Base-by-base conservation (phyloP, 352 stramenopile species). In the Phytophthora meadii region DNA sequence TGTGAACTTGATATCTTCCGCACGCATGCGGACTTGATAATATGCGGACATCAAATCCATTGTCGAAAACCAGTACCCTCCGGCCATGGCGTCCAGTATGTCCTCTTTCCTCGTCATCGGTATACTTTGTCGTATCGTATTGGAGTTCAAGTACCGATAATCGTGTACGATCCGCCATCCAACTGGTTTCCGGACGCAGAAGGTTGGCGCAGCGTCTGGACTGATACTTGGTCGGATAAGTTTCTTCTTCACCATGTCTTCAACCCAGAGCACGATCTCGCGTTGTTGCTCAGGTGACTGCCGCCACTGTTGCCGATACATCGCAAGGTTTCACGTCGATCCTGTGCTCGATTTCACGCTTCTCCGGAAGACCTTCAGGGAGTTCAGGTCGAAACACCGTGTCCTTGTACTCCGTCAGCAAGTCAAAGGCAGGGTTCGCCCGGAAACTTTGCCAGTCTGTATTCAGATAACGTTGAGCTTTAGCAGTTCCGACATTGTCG, bases 1-100 rank as follows among this genome's bases (percentile, higher is more conserved):
- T 22, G 22, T 22, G 22, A 22, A 22, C 22, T 22, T 22, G 22
- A 22, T 22, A 22, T 2, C 22, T 22, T 22, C 22, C 22, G n/a
- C 42, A 0, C 37, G 36, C 65, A 76, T 75, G 12, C 46, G 47
- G 1, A 73, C 61, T 61, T 76, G 60, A 30, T 70, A 73, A 42
- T 57, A 75, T 3, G 34, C 55, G 0, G 37, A 59, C 37, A 62
- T 58, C 36, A 70, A 39, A 47, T 76, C 62, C 44, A 76, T 69
- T 4, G 46, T 54, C 0, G 22, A 32, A 30, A 49, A 67, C 59
- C 46, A 53, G 10, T 24, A 28, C 17, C 22, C 28, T 27, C 59
- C 50, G 2, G 42, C 17, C 42, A 32, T 49, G 3, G 17, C 22
- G 19, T 32, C 42, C 19, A 49, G 15, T 3, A 32, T 49, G 19